A percentile compares a stretch with the other conserved stretches of the same genome.
Evolutionary conservation across 768 basidiomycete species (phyloP).

Genomic region (Clitopilus passeckerianus): DNA sequence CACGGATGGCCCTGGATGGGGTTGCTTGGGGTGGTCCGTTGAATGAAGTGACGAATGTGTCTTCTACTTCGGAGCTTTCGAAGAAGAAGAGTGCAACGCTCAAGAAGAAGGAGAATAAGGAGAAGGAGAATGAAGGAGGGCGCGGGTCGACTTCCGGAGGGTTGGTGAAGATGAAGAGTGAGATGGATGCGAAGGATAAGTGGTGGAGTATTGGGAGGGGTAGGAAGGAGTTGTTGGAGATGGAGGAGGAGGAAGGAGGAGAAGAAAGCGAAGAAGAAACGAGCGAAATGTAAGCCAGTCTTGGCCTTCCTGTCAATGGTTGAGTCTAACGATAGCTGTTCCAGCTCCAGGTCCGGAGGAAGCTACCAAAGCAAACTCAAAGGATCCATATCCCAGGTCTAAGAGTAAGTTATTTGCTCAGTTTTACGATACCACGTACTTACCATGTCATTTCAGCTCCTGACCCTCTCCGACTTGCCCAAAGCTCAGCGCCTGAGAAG

Average conservation of each 20-base stretch:
- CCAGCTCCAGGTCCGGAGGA: constrained; percentile 32
- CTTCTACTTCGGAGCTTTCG: constrained; percentile 16
- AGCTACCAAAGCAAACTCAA: neutral
- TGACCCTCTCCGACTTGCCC: constrained; percentile 31
- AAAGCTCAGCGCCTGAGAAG: constrained; percentile 30
- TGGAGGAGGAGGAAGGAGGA: constrained; percentile 39
- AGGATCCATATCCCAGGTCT: constrained; percentile 27
- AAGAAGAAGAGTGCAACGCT: constrained; percentile 21
- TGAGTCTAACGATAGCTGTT: neutral
- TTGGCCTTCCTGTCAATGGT: neutral
- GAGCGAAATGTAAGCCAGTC: constrained; percentile 37
- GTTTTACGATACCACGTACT: neutral
- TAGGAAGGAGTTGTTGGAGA: constrained; percentile 69
- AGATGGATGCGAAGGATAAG: constrained; percentile 35
- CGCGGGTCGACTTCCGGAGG: constrained; percentile 1
- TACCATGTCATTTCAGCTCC: constrained; percentile 30
- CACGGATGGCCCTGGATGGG: constrained; percentile 54
- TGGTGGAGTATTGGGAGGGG: constrained; percentile 85
- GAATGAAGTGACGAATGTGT: constrained; percentile 59
- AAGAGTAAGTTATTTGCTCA: constrained; percentile 25
- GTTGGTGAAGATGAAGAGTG: constrained; percentile 29
- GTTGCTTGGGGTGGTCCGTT: constrained; percentile 45
- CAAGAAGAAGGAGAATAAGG: constrained; percentile 27
- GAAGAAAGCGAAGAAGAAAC: constrained; percentile 26
- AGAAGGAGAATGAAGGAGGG: neutral